These are phyloP conservation scores for Ehretia macrophylla DNA, from an alignment of 257 asterid genomes.

Conservation along the genomic window DNA sequence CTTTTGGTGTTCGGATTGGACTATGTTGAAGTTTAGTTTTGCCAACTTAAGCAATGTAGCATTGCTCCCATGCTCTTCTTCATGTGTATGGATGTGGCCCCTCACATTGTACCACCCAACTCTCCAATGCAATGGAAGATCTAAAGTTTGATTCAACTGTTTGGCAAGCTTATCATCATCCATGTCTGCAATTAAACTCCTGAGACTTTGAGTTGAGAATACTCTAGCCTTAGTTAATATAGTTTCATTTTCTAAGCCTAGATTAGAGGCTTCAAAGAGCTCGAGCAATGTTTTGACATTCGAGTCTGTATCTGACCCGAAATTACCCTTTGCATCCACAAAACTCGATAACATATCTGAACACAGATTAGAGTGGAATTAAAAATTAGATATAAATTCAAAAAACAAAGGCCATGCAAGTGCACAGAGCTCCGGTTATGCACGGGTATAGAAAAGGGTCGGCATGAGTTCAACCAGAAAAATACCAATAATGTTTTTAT, in stretches of 20 bases:
- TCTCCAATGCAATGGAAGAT: slow-evolving; percentile 37
- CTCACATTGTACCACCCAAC: slow-evolving; percentile 49
- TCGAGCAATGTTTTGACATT: slow-evolving; percentile 24
- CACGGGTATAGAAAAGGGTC: no score
- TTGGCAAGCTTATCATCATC: background rate
- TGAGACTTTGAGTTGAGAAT: slow-evolving; percentile 6
- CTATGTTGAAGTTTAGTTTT: slow-evolving; percentile 49
- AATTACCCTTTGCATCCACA: slow-evolving; percentile 20
- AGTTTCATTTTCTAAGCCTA: slow-evolving; percentile 30
- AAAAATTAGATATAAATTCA: background rate
- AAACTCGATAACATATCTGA: slow-evolving; percentile 32
- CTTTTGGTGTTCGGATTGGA: slow-evolving; percentile 51
- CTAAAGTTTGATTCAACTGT: background rate
- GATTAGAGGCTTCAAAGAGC: slow-evolving; percentile 51
- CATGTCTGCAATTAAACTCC: background rate
- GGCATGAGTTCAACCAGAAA: no score
- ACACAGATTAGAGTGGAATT: no score
- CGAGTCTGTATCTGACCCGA: background rate
- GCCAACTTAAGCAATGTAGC: slow-evolving; percentile 34
- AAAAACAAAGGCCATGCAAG: no score
- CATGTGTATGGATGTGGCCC: slow-evolving; percentile 22
- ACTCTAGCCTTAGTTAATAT: slow-evolving; percentile 24
- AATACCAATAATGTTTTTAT: no score
- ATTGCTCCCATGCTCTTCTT: slow-evolving; percentile 4
- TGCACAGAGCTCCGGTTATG: no score